Evolutionary conservation across 495 filamentous ascomycete genomes (phyloP).

Genomic region (Penicillium longicatenatum): DNA sequence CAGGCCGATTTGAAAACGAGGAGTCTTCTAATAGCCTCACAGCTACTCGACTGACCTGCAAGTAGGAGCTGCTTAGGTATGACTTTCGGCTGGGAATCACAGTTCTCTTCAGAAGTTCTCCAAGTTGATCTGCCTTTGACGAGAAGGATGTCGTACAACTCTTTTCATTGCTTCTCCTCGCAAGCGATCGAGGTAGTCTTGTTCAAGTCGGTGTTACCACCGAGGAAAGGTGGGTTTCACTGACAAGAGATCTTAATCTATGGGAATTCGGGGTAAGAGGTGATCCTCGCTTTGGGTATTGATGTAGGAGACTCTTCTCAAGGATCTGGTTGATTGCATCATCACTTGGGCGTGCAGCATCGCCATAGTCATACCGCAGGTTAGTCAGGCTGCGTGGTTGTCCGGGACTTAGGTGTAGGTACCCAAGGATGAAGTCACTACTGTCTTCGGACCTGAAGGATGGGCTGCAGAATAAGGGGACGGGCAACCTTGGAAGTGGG

Average conservation of each 20-base stretch:
- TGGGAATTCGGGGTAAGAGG: constrained; percentile 15
- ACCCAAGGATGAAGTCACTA: neutral
- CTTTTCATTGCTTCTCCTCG: constrained; percentile 15
- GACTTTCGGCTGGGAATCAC: constrained; percentile 20
- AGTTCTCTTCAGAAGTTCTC: constrained; percentile 23
- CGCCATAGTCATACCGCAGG: constrained; percentile 18
- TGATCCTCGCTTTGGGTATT: constrained; percentile 4
- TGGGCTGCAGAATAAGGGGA: no score
- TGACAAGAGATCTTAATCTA: constrained; percentile 21
- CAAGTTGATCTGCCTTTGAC: constrained; percentile 26
- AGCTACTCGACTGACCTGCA: constrained; percentile 9
- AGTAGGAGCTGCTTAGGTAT: constrained; percentile 22
- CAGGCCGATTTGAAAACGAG: constrained; percentile 26
- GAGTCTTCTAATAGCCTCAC: constrained; percentile 23
- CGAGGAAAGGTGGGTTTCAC: constrained; percentile 28
- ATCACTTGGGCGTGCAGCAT: constrained; percentile 25
- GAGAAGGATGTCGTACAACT: constrained; percentile 15
- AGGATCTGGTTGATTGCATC: constrained; percentile 21
- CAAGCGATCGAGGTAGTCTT: constrained; percentile 21
- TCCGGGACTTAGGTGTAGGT: neutral
- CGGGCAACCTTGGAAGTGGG: no score
- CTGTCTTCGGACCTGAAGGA: neutral
- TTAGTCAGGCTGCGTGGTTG: neutral
- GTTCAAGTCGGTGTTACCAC: constrained; percentile 14
- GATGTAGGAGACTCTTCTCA: constrained; percentile 24